Evolutionary conservation across 352 stramenopile genomes (phyloP).

Genomic region (Hyaloperonospora arabidopsidis): DNA sequence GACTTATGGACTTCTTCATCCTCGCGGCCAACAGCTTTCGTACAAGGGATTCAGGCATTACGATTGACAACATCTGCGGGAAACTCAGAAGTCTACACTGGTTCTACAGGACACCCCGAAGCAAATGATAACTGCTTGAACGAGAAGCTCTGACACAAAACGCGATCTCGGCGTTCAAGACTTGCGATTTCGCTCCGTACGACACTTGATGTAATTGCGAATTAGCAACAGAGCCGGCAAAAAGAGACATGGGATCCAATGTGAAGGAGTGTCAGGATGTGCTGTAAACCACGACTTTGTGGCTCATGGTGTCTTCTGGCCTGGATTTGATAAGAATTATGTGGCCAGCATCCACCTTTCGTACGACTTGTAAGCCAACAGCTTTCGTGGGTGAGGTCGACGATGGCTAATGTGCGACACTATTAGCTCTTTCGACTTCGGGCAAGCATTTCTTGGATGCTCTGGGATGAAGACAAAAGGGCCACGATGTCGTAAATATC

Average conservation of each 20-base stretch:
- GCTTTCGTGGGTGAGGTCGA: slow-evolving; percentile 20
- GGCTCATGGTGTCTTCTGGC: slow-evolving; percentile 9
- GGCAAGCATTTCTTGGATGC: slow-evolving; percentile 20
- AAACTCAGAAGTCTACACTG: too few species aligned
- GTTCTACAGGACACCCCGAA: too few species aligned
- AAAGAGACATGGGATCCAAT: slow-evolving; percentile 10
- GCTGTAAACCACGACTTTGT: slow-evolving; percentile 13
- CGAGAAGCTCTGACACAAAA: too few species aligned
- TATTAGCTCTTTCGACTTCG: slow-evolving; percentile 10
- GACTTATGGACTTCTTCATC: too few species aligned
- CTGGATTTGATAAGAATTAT: slow-evolving; percentile 19
- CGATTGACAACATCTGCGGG: too few species aligned
- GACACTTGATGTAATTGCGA: too few species aligned
- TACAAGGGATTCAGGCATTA: too few species aligned
- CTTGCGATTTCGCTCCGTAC: too few species aligned
- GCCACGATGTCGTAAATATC: slow-evolving; percentile 10
- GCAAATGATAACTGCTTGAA: too few species aligned
- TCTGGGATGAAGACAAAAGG: slow-evolving; percentile 20
- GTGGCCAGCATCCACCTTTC: slow-evolving; percentile 19
- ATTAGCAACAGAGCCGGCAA: slow-evolving; percentile 2
- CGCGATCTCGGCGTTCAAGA: too few species aligned
- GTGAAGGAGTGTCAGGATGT: slow-evolving; percentile 12
- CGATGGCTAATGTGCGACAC: slow-evolving; percentile 21
- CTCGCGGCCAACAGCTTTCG: too few species aligned
- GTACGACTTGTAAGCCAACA: slow-evolving; percentile 20